Evolutionary conservation across 371 early-diverging fungal genomes (phyloP), one percentile per base, ranked within the genome.

Genomic region (Nematocida ironsii): DNA sequence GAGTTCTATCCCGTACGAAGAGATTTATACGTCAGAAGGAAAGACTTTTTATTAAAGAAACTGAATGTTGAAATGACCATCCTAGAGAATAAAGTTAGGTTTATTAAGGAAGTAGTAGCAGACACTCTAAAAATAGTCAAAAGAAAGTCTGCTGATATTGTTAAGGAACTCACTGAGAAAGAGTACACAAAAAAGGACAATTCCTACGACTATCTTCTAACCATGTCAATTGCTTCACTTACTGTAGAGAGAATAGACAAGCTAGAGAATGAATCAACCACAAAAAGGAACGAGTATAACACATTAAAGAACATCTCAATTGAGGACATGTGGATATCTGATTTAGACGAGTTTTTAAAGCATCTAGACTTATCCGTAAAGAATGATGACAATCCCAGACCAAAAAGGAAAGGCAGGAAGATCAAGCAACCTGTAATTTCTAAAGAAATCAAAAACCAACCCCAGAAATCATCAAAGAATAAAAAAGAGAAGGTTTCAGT

Each of bases 1-100:
- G 98, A 98, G 72, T 98, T 96, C 86, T 98, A 92, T 85, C 87
- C 90, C 16, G 86, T 96, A 9, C 90, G 99, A 33, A 83, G 94
- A 45, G 89, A 91, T 57, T 93, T 90, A 84, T 99, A 98, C 85
- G 85, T 89, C 18, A 91, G 91, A 86, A 90, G 99, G 86, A 98
- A 97, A 91, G 93, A 92, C 58, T 88, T 91, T 66, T 81, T 95
- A 82, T 88, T 92, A 5, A 88, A 89, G 33, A 87, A 90, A 39
- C 89, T 95, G 13, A 88, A 88, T 18, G 89, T 90, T 73, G 93
- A 97, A 42, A 90, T 90, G 82, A 88, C 86, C 33, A 90, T 91
- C 27, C 85, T 95, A 5, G 92, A 94, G 74, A 95, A 96, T 88
- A 92, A 91, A 83, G 94, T 93, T 6, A 89, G 93, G 7, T 99